phyloP scores from a whole-genome alignment of 371 early-diverging fungal genomes.

The Spiromyces aspiralis region DNA sequence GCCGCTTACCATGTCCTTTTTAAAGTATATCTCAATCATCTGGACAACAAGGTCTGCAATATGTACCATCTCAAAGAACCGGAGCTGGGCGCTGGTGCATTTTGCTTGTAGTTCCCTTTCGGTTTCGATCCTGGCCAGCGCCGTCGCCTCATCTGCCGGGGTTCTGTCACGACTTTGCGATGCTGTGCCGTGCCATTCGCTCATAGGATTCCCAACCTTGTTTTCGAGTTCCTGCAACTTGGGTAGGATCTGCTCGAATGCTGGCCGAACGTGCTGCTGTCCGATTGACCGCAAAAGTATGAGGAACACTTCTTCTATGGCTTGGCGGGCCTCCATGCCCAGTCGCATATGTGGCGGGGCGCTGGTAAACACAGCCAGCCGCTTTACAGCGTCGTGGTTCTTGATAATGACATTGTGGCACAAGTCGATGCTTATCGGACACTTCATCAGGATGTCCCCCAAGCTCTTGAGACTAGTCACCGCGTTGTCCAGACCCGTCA shows the following conservation, averaged over 20 bases:
- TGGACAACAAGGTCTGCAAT: conserved; percentile 72
- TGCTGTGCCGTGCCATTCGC: not conserved
- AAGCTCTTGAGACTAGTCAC: conserved; percentile 7
- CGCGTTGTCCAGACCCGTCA: not conserved
- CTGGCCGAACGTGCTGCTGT: conserved; percentile 46
- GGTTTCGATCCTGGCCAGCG: not conserved
- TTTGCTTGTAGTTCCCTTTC: not conserved
- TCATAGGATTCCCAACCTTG: not conserved
- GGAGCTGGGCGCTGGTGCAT: conserved; percentile 21
- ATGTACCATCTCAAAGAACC: conserved; percentile 78
- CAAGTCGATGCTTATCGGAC: conserved; percentile 48
- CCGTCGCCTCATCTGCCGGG: not conserved
- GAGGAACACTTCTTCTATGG: conserved; percentile 46
- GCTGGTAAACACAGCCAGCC: conserved; percentile 43
- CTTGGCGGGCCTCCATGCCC: conserved; percentile 11
- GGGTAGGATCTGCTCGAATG: conserved; percentile 30
- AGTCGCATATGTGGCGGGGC: conserved; percentile 16
- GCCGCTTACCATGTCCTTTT: conserved; percentile 36
- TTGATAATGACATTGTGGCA: conserved; percentile 59
- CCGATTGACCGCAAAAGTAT: conserved; percentile 42
- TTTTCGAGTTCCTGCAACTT: not conserved
- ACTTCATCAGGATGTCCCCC: conserved; percentile 9
- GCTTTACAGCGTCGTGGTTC: conserved; percentile 58
- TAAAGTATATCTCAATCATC: conserved; percentile 74
- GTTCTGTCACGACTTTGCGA: not conserved